phyloP scores from a whole-genome alignment of 495 filamentous ascomycete species.

The Friedmanniomyces simplex region DNA sequence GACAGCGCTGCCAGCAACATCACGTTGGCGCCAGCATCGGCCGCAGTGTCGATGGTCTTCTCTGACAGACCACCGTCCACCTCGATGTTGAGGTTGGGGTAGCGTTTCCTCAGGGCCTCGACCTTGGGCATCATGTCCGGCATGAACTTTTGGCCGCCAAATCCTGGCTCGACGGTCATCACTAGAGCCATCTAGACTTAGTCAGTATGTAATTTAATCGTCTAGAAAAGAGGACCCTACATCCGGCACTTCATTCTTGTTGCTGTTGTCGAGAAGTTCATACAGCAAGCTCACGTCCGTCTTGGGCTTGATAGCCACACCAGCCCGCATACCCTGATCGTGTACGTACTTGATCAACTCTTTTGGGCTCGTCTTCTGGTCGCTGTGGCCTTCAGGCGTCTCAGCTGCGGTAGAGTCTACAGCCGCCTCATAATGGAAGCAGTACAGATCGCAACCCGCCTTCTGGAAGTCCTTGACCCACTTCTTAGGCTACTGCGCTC shows the following conservation, averaged over 20 bases:
- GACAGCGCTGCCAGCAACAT: conserved; percentile 97
- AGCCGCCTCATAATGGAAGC: conserved; percentile 99
- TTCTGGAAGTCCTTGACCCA: conserved; percentile 92
- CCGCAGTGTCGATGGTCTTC: conserved; percentile 85
- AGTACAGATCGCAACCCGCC: conserved; percentile 94
- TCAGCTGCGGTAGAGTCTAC: conserved; percentile 72
- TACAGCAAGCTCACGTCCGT: conserved; percentile 84
- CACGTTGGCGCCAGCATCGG: conserved; percentile 92
- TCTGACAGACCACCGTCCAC: conserved; percentile 87
- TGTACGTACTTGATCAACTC: conserved; percentile 88
- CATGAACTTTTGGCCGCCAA: conserved; percentile 98
- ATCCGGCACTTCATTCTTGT: conserved; percentile 73
- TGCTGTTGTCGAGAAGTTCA: conserved; percentile 64
- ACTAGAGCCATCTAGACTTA: conserved; percentile 83
- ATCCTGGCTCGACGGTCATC: conserved; percentile 97
- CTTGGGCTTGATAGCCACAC: conserved; percentile 89
- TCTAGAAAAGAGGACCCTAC: conserved; percentile 43
- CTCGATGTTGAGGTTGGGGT: conserved; percentile 90
- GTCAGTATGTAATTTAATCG: neutral
- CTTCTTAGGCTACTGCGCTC: conserved; percentile 66
- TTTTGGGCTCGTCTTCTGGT: conserved; percentile 60
- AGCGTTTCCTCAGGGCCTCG: conserved; percentile 63
- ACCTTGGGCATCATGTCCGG: conserved; percentile 91
- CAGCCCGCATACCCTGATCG: conserved; percentile 75
- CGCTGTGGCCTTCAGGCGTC: conserved; percentile 55